A percentile compares a stretch with the other conserved stretches of the same genome.
phyloP scores from a whole-genome alignment of 2,329 filamentous ascomycete species.

The Clarireedia paspali region DNA sequence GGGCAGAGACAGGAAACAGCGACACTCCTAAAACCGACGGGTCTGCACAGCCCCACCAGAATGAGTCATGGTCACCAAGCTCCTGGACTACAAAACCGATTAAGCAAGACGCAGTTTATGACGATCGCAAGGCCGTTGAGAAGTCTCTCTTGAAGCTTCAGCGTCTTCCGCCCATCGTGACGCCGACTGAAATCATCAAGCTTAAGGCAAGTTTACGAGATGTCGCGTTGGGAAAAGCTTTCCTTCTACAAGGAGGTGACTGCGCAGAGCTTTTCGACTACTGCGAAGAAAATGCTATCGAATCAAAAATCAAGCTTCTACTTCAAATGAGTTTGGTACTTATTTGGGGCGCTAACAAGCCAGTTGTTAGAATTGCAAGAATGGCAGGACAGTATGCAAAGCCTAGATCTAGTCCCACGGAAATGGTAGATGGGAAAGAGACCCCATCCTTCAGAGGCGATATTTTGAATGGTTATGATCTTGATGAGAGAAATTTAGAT shows the following conservation, averaged over 20 bases:
- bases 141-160: conserved; percentile 57
- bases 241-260: conserved; percentile 91
- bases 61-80: conserved; percentile 44
- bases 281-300: conserved; percentile 81
- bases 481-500: conserved; percentile 71
- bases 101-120: conserved; percentile 67
- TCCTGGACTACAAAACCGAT: conserved; percentile 75
- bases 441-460: conserved; percentile 91
- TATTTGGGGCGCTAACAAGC: conserved; percentile 76
- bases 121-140: conserved; percentile 50
- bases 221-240: conserved; percentile 84
- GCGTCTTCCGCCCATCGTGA: conserved; percentile 69
- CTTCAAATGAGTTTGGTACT: conserved; percentile 95
- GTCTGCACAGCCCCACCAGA: not conserved
- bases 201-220: conserved; percentile 74
- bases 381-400: conserved; percentile 99
- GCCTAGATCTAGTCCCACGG: conserved; percentile 80
- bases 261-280: conserved; percentile 98
- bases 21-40: not conserved
- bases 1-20: not conserved
- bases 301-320: conserved; percentile 93
- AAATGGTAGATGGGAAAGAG: conserved; percentile 70
- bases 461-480: conserved; percentile 82
- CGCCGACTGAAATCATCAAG: conserved; percentile 70
- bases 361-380: conserved; percentile 86